These are phyloP conservation scores for Candida qinlingensis DNA, from an alignment of 805 yeast genomes.

Conservation along the genomic window DNA sequence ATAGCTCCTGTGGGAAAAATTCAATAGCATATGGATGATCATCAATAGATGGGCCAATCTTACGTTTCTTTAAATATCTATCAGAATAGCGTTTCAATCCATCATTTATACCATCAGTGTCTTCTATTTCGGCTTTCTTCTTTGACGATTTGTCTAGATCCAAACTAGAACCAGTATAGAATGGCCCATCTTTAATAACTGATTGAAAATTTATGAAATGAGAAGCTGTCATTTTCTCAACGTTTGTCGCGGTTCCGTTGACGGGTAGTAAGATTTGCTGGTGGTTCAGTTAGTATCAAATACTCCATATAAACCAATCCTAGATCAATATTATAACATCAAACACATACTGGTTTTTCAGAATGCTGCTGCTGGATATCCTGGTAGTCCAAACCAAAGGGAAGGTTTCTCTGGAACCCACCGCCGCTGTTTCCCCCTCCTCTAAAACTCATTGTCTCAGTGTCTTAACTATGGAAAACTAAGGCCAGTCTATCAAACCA, in stretches of 20 bases:
- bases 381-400: slow-evolving; percentile 68
- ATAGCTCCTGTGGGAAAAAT: slow-evolving; percentile 75
- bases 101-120: slow-evolving; percentile 46
- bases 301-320: too few relatives aligned
- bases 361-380: slow-evolving; percentile 44
- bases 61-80: slow-evolving; percentile 63
- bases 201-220: slow-evolving; percentile 50
- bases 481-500: background rate
- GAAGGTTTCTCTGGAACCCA: slow-evolving; percentile 39
- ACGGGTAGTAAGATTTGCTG: slow-evolving; percentile 51
- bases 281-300: background rate
- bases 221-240: slow-evolving; percentile 48
- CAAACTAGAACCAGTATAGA: slow-evolving; percentile 51
- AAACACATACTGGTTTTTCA: slow-evolving; percentile 23
- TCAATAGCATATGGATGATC: slow-evolving; percentile 71
- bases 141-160: slow-evolving; percentile 26
- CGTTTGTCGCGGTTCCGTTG: slow-evolving; percentile 48
- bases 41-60: slow-evolving; percentile 64
- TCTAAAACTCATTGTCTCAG: slow-evolving; percentile 45
- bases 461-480: background rate
- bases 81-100: slow-evolving; percentile 83
- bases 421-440: slow-evolving; percentile 39
- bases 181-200: slow-evolving; percentile 59
- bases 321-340: too few relatives aligned
- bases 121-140: slow-evolving; percentile 22